phyloP scores from a whole-genome alignment of 169 alveolate species.

The Plasmodium ovale region DNA sequence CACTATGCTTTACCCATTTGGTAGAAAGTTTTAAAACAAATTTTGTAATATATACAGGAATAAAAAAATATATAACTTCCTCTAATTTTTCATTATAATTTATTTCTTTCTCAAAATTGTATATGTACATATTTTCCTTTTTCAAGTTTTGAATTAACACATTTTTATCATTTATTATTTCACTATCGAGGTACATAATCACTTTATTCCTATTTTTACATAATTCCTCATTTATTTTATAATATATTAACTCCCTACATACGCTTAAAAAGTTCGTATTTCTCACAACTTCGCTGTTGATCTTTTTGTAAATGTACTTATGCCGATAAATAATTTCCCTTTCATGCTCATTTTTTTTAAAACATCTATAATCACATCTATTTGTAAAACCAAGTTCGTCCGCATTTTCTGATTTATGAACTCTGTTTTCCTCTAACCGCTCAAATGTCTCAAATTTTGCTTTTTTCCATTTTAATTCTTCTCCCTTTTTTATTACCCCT shows the following conservation, averaged over 20 bases:
- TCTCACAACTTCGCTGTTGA: conserved; percentile 35
- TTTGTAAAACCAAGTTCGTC: neutral
- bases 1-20: neutral
- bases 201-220: conserved; percentile 2
- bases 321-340: neutral
- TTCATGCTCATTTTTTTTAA: neutral
- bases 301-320: conserved; percentile 44
- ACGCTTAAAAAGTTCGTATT: conserved; percentile 39
- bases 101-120: conserved; percentile 16
- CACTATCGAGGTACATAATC: neutral
- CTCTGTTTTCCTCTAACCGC: neutral
- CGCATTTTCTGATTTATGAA: neutral
- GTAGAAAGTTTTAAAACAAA: conserved; percentile 4
- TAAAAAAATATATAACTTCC: conserved; percentile 64
- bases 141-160: conserved; percentile 40
- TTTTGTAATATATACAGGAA: conserved; percentile 38
- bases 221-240: conserved; percentile 36
- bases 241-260: conserved; percentile 25
- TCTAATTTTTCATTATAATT: conserved; percentile 43
- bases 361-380: neutral
- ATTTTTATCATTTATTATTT: conserved; percentile 22
- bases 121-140: conserved; percentile 2
- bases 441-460: neutral
- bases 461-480: conserved; percentile 6
- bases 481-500: neutral